Percentiles rank a stretch among this genome's conserved stretches.
These are phyloP conservation scores for Coriolopsis trogii DNA, from an alignment of 1,284 basidiomycete genomes.

Conservation along the genomic window DNA sequence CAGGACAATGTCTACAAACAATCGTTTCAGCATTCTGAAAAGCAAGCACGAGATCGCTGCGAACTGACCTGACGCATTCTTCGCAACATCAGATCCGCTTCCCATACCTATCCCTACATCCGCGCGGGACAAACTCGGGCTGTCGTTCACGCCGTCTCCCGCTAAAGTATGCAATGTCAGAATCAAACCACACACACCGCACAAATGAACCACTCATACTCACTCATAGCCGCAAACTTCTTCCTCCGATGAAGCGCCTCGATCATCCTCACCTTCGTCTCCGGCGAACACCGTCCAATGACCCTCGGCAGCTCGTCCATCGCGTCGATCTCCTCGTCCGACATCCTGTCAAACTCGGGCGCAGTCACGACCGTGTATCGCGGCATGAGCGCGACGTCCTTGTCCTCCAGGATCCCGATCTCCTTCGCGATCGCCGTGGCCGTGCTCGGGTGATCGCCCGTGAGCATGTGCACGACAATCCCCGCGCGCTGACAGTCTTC, in stretches of 20 bases:
- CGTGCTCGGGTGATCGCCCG: constrained; percentile 41
- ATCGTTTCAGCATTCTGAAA: background rate
- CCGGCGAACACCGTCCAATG: constrained; percentile 57
- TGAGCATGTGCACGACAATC: constrained; percentile 70
- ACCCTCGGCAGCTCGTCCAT: constrained; percentile 55
- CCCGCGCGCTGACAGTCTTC: constrained; percentile 64
- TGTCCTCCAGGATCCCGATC: constrained; percentile 54
- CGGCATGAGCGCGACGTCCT: constrained; percentile 31
- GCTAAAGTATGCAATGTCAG: background rate
- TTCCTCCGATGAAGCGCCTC: constrained; percentile 61
- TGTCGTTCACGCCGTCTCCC: constrained; percentile 66
- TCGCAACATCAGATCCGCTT: constrained; percentile 72
- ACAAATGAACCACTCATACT: constrained; percentile 35
- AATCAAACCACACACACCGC: background rate
- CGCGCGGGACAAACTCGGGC: constrained; percentile 60
- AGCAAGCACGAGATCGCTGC: background rate
- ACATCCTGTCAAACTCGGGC: constrained; percentile 62
- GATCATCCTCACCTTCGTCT: constrained; percentile 50
- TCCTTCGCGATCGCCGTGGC: constrained; percentile 47
- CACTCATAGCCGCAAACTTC: constrained; percentile 47
- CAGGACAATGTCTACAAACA: constrained; percentile 58
- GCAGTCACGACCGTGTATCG: constrained; percentile 49
- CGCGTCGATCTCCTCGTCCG: constrained; percentile 66
- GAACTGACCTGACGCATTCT: constrained; percentile 39
- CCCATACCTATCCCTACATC: constrained; percentile 76